A percentile compares a stretch with the other conserved stretches of the same genome.
Evolutionary conservation across 2,329 filamentous ascomycete genomes (phyloP).

Genomic region (Trichoderma oligosporum): DNA sequence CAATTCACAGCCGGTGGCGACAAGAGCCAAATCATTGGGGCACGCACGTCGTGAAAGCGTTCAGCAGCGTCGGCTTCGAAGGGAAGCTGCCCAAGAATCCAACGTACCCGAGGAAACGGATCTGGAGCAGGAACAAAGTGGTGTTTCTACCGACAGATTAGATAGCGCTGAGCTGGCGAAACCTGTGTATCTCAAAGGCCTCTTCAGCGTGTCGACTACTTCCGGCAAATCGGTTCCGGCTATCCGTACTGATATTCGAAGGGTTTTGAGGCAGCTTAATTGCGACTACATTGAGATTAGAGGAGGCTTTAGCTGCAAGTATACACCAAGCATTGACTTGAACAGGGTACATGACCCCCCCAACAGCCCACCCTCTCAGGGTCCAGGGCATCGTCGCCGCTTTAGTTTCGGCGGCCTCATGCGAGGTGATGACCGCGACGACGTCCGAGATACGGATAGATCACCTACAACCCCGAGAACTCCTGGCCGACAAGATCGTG

Average conservation of each 20-base stretch:
- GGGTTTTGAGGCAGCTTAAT: conserved; percentile 79
- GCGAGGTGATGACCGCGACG: conserved; percentile 61
- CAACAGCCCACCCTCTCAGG: conserved; percentile 52
- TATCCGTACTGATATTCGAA: conserved; percentile 85
- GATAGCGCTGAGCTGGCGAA: conserved; percentile 77
- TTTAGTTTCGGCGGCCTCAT: conserved; percentile 76
- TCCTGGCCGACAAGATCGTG: conserved; percentile 44
- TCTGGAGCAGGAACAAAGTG: conserved; percentile 64
- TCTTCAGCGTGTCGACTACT: conserved; percentile 96
- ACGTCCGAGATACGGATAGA: conserved; percentile 58
- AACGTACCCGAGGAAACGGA: conserved; percentile 92
- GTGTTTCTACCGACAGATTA: conserved; percentile 57
- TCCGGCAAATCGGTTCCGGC: conserved; percentile 83
- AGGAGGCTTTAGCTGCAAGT: conserved; percentile 86
- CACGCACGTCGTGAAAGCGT: conserved; percentile 90
- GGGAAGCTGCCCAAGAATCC: conserved; percentile 68
- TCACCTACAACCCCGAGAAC: conserved; percentile 42
- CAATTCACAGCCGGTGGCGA: conserved; percentile 58
- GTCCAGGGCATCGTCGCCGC: conserved; percentile 63
- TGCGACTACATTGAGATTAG: conserved; percentile 92
- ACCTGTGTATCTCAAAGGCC: conserved; percentile 90
- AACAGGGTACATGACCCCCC: conserved; percentile 66
- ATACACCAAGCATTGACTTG: conserved; percentile 84
- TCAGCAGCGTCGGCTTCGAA: conserved; percentile 72
- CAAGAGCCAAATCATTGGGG: conserved; percentile 80